Evolutionary conservation across 1,284 basidiomycete genomes (phyloP).

Genomic region (Neotropicomus parvogracilis): DNA sequence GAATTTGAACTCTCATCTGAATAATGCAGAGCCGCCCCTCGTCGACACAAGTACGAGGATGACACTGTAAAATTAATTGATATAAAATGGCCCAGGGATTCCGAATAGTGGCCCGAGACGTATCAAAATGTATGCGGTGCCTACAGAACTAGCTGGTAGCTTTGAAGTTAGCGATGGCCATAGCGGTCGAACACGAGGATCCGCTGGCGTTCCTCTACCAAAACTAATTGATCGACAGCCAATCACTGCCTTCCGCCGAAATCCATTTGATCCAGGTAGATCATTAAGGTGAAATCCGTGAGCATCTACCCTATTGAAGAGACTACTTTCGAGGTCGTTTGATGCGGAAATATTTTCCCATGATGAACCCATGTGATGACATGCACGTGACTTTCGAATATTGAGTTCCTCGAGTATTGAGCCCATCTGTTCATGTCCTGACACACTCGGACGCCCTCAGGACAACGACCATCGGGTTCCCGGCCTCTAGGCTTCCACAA

Average conservation of each 20-base stretch:
- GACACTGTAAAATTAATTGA: constrained; percentile 42
- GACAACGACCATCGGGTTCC: constrained; percentile 12
- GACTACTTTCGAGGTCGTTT: too few relatives aligned
- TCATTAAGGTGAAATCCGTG: too few relatives aligned
- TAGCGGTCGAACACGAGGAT: too few relatives aligned
- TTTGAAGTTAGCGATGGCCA: too few relatives aligned
- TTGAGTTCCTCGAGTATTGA: constrained; percentile 16
- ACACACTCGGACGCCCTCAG: constrained; percentile 13
- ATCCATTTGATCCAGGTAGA: too few relatives aligned
- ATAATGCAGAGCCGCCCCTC: constrained; percentile 42
- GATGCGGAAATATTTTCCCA: constrained; percentile 16
- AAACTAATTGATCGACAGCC: too few relatives aligned
- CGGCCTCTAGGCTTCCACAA: constrained; percentile 12
- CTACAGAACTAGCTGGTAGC: too few relatives aligned
- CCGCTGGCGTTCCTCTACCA: too few relatives aligned
- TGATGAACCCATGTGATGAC: constrained; percentile 9
- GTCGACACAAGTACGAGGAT: constrained; percentile 25
- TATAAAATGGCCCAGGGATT: constrained; percentile 33
- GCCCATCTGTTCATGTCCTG: constrained; percentile 27
- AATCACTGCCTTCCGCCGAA: too few relatives aligned
- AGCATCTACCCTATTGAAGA: too few relatives aligned
- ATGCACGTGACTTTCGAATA: constrained; percentile 25
- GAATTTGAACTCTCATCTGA: too few relatives aligned
- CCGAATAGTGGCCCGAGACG: constrained; percentile 27
- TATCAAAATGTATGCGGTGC: too few relatives aligned